Conservation (phyloP, 2,329 filamentous ascomycete species). For the Trichophyton rubrum region DNA sequence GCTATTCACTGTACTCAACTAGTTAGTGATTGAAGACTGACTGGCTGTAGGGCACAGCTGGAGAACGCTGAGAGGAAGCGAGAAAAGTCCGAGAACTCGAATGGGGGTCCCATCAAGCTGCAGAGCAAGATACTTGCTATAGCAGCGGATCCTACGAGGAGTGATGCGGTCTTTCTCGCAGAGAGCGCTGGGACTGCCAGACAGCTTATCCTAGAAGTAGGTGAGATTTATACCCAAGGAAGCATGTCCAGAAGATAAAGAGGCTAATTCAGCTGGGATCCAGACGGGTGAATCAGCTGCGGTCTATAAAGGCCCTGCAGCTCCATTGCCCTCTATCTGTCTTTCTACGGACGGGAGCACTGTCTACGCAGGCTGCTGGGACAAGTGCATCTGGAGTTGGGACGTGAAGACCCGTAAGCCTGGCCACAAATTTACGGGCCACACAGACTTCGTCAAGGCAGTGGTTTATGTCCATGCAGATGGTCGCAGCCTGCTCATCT, state of each 20-base stretch:
- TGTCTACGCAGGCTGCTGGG: slow-evolving; percentile 78
- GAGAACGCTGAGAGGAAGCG: slow-evolving; percentile 49
- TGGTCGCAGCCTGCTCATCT: slow-evolving; percentile 53
- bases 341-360: slow-evolving; percentile 50
- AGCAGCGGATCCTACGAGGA: slow-evolving; percentile 51
- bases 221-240: slow-evolving; percentile 26
- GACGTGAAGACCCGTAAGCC: slow-evolving; percentile 46
- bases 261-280: neutral
- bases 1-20: too few species aligned
- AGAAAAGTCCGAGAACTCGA: slow-evolving; percentile 64
- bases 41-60: slow-evolving; percentile 34
- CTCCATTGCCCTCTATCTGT: slow-evolving; percentile 67
- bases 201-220: slow-evolving; percentile 61
- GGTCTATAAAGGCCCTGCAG: slow-evolving; percentile 59
- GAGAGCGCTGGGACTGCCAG: slow-evolving; percentile 76
- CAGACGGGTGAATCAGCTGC: slow-evolving; percentile 36
- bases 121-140: slow-evolving; percentile 78
- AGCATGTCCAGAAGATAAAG: slow-evolving; percentile 2
- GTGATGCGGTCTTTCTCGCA: slow-evolving; percentile 59
- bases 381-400: slow-evolving; percentile 86
- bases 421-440: slow-evolving; percentile 56
- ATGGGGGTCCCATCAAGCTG: slow-evolving; percentile 67
- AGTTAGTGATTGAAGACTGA: neutral
- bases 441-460: slow-evolving; percentile 84
- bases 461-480: slow-evolving; percentile 51